A percentile compares a stretch with the other conserved stretches of the same genome.
These are phyloP conservation scores for Tetrahymena borealis DNA, from an alignment of 73 alveolate species.

Conservation along the genomic window DNA sequence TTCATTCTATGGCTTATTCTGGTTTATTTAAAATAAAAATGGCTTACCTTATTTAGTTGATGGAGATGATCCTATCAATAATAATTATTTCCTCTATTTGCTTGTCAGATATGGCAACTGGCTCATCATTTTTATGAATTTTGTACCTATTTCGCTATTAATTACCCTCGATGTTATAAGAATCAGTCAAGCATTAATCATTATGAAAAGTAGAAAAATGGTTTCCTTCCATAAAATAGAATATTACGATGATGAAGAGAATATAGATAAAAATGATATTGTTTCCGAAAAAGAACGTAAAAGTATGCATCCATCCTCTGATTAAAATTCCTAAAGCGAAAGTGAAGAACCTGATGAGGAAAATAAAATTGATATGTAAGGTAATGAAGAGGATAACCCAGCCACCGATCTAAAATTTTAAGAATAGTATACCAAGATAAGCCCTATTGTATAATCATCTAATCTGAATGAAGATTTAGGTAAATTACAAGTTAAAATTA, in stretches of 20 bases:
- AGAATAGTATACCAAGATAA: no score
- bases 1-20: constrained; percentile 23
- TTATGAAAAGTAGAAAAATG: background rate
- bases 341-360: no score
- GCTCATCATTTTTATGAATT: constrained; percentile 21
- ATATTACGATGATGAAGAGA: no score
- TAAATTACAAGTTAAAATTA: background rate
- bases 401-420: no score
- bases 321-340: no score
- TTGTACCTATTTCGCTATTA: constrained; percentile 9
- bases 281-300: no score
- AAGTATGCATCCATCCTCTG: no score
- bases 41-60: background rate
- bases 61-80: background rate
- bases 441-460: background rate
- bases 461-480: constrained; percentile 17
- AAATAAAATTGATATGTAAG: no score
- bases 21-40: background rate
- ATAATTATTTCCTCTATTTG: background rate
- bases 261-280: no score
- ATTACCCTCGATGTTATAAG: constrained; percentile 9
- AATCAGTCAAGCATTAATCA: background rate
- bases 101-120: constrained; percentile 7
- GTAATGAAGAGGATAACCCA: no score
- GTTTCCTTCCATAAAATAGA: no score